Evolutionary conservation across 176 grass and related monocot genomes (phyloP).

Genomic region (Hordeum marinum): DNA sequence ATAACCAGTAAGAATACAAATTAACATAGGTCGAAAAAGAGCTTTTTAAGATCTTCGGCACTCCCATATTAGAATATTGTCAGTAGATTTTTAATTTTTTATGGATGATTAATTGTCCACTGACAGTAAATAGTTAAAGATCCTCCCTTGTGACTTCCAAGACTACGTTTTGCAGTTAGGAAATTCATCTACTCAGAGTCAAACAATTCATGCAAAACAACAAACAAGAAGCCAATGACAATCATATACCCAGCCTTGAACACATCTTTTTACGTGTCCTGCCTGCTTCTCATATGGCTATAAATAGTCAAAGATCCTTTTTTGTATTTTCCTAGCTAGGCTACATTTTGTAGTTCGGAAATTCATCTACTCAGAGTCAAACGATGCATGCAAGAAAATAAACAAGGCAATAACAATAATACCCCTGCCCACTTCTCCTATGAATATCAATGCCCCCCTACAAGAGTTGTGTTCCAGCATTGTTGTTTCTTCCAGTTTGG

Average conservation of each 20-base stretch:
- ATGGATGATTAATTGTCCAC: not conserved
- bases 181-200: not conserved
- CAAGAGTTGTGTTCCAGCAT: not conserved
- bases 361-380: not conserved
- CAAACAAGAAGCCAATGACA: not conserved
- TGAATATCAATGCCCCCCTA: not conserved
- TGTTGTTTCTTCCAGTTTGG: not conserved
- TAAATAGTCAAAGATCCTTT: not conserved
- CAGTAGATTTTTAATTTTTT: not conserved
- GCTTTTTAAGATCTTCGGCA: not conserved
- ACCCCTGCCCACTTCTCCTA: not conserved
- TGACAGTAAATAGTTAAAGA: not conserved
- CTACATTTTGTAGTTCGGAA: not conserved
- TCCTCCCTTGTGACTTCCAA: not conserved
- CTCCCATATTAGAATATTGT: not conserved
- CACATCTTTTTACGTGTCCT: slow-evolving; percentile 35
- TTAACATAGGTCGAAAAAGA: not conserved
- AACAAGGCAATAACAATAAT: slow-evolving; percentile 7
- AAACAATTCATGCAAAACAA: slow-evolving; percentile 11
- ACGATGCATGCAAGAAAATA: not conserved
- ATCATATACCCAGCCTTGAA: not conserved
- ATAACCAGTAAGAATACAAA: slow-evolving; percentile 23
- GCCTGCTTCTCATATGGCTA: too few species aligned
- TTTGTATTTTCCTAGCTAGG: not conserved
- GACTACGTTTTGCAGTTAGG: not conserved